Conservation (phyloP, 805 yeast species). For the Kodamaea nitidulidarum region DNA sequence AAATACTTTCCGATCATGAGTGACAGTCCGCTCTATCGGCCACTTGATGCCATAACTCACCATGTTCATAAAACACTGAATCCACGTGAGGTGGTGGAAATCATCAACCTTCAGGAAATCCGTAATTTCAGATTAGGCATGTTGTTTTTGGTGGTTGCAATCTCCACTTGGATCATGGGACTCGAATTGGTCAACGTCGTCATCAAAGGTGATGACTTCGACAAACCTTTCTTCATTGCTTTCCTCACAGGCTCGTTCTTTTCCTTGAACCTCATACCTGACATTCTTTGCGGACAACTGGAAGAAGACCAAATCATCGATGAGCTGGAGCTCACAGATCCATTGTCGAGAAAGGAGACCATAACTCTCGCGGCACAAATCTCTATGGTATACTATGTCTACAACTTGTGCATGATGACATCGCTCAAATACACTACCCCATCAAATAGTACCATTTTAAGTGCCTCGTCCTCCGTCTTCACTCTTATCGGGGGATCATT, state of each 20-base stretch:
- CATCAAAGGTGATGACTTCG: conserved; percentile 45
- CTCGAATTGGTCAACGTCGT: conserved; percentile 46
- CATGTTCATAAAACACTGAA: conserved; percentile 10
- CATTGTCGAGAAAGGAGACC: conserved; percentile 28
- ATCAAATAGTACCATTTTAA: conserved; percentile 48
- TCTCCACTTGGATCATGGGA: conserved; percentile 47
- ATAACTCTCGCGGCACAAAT: conserved; percentile 35
- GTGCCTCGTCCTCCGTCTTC: conserved; percentile 50
- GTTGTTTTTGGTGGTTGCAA: conserved; percentile 36
- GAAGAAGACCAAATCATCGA: no score
- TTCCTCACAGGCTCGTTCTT: conserved; percentile 48
- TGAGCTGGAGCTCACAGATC: conserved; percentile 6
- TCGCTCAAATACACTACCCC: conserved; percentile 49
- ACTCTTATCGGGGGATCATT: conserved; percentile 43
- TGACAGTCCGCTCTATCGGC: conserved; percentile 6
- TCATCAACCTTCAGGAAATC: conserved; percentile 40
- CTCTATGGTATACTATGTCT: conserved; percentile 38
- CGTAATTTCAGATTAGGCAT: conserved; percentile 44
- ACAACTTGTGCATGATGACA: conserved; percentile 38
- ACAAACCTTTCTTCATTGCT: conserved; percentile 47
- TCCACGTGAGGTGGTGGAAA: conserved; percentile 27
- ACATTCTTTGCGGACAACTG: conserved; percentile 12
- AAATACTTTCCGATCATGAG: background rate
- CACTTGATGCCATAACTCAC: conserved; percentile 5
- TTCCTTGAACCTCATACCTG: conserved; percentile 42